Percentiles rank a stretch among this genome's conserved stretches.
Evolutionary conservation across 2,329 filamentous ascomycete species (phyloP).

Genomic region (Neobulgaria alba): DNA sequence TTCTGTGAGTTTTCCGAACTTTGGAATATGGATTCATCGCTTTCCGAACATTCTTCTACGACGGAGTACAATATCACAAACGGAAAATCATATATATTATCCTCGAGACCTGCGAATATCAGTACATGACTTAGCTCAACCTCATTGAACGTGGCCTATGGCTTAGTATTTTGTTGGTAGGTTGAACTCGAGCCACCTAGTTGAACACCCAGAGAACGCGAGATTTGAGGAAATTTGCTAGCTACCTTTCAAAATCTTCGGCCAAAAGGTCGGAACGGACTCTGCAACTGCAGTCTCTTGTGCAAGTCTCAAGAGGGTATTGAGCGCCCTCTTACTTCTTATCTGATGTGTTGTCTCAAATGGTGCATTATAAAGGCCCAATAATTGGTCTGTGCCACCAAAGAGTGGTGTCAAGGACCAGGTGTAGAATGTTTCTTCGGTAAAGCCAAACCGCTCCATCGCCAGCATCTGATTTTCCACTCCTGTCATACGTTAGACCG

Average conservation of each 20-base stretch:
- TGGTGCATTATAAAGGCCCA: slow-evolving; percentile 69
- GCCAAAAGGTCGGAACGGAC: slow-evolving; percentile 66
- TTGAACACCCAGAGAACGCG: no score
- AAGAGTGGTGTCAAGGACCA: slow-evolving; percentile 75
- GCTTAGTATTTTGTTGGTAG: no score
- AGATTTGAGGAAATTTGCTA: no score
- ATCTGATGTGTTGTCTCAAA: slow-evolving; percentile 73
- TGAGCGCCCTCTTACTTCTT: slow-evolving; percentile 67
- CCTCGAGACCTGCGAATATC: slow-evolving; percentile 57
- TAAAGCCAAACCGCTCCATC: slow-evolving; percentile 56
- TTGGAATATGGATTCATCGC: slow-evolving; percentile 54
- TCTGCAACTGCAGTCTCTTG: slow-evolving; percentile 63
- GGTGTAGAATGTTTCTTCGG: slow-evolving; percentile 75
- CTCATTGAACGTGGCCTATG: no score
- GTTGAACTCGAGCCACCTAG: no score
- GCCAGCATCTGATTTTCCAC: slow-evolving; percentile 74
- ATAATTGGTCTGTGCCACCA: slow-evolving; percentile 61
- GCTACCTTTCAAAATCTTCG: slow-evolving; percentile 37
- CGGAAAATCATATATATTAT: slow-evolving; percentile 66
- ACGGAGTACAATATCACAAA: slow-evolving; percentile 72
- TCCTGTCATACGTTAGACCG: no score
- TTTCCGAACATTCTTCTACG: slow-evolving; percentile 44
- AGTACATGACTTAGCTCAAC: no score
- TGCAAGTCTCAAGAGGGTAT: slow-evolving; percentile 66
- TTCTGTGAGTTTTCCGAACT: slow-evolving; percentile 51